A percentile compares a stretch with the other conserved stretches of the same genome.
phyloP scores from a whole-genome alignment of 208 protist genomes.

The Trypanosoma avium region DNA sequence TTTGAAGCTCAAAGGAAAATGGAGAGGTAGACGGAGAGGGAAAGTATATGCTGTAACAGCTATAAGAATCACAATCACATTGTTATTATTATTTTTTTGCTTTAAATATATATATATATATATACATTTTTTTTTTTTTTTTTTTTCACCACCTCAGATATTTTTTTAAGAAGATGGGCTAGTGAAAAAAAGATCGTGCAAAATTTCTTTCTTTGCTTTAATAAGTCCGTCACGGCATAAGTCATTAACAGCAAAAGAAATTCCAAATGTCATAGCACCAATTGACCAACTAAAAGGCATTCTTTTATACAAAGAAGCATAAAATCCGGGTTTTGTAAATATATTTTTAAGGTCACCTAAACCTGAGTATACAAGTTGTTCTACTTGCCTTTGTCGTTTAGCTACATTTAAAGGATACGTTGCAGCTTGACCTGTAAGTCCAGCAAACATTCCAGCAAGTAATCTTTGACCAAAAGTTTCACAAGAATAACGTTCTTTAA shows the following conservation, averaged over 20 bases:
- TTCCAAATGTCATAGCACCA: constrained; percentile 70
- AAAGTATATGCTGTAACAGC: no score
- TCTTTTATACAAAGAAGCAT: constrained; percentile 62
- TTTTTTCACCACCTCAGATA: no score
- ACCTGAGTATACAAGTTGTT: constrained; percentile 47
- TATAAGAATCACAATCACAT: no score
- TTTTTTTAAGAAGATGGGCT: no score
- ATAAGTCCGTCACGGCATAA: constrained; percentile 61
- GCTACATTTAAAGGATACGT: constrained; percentile 90
- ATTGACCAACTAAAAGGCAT: constrained; percentile 74
- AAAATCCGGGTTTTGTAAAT: constrained; percentile 42
- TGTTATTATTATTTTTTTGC: no score
- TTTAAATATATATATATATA: no score
- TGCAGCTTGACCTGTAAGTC: constrained; percentile 66
- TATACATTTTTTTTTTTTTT: no score
- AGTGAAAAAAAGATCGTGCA: constrained; percentile 55
- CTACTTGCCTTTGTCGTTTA: constrained; percentile 79
- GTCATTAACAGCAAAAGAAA: constrained; percentile 85
- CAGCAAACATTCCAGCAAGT: constrained; percentile 66
- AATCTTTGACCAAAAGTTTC: constrained; percentile 68
- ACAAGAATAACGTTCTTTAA: constrained; percentile 70
- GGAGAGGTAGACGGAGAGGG: no score
- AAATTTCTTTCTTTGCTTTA: constrained; percentile 57
- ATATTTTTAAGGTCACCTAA: constrained; percentile 43
- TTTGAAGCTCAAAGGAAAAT: no score